Conservation (phyloP, 2,329 filamentous ascomycete species). For the Pestalotiopsis sp. region DNA sequence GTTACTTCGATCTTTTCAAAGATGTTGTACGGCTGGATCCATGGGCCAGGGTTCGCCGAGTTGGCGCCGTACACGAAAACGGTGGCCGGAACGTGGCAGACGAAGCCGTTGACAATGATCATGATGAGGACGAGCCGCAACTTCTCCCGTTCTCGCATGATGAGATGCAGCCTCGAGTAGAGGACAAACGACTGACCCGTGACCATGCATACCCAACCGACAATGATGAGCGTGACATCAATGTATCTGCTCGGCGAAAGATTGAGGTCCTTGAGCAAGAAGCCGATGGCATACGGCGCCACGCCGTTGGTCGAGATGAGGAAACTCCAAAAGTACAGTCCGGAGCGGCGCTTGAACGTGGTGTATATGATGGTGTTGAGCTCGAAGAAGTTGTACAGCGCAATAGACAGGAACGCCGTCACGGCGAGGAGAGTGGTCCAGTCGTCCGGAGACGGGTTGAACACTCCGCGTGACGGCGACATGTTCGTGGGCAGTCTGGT, state of each 20-base stretch:
- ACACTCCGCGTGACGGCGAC: not conserved
- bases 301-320: conserved; percentile 32
- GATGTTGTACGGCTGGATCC: conserved; percentile 34
- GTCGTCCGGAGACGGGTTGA: not conserved
- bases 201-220: conserved; percentile 57
- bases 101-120: conserved; percentile 51
- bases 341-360: conserved; percentile 33
- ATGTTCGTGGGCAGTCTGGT: not conserved
- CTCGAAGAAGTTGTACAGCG: conserved; percentile 30
- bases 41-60: conserved; percentile 15
- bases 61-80: conserved; percentile 50
- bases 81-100: conserved; percentile 52
- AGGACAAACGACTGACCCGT: conserved; percentile 59
- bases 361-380: conserved; percentile 40
- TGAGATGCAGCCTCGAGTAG: conserved; percentile 58
- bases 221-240: not conserved
- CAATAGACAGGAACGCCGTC: conserved; percentile 8
- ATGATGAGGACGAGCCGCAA: conserved; percentile 51
- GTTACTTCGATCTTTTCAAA: conserved; percentile 53
- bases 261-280: conserved; percentile 33
- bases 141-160: conserved; percentile 47
- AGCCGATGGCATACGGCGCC: conserved; percentile 32
- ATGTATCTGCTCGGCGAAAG: conserved; percentile 25
- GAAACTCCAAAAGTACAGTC: conserved; percentile 36
- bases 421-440: conserved; percentile 1